Conservation (phyloP, 1,284 basidiomycete species). For the Pyrrhoderma noxium region DNA sequence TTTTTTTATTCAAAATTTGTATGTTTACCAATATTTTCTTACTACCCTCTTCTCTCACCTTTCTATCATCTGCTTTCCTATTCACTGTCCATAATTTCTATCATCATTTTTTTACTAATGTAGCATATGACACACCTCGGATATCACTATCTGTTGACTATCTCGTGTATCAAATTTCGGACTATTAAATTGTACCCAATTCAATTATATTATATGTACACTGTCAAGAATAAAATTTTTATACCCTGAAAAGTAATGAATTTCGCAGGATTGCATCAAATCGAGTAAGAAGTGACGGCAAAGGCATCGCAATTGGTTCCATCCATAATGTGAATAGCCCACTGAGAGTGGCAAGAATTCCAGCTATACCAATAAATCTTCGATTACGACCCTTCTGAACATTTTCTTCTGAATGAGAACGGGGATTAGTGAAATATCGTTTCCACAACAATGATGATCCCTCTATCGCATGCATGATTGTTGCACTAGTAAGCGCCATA, state of each 20-base stretch:
- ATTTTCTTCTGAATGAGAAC: too few relatives aligned
- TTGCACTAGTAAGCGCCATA: constrained; percentile 42
- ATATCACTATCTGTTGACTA: too few relatives aligned
- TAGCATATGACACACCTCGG: too few relatives aligned
- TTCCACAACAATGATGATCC: constrained; percentile 49
- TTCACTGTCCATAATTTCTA: too few relatives aligned
- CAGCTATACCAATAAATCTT: constrained; percentile 28
- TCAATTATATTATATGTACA: not conserved
- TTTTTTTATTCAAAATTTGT: too few relatives aligned
- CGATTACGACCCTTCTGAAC: constrained; percentile 21
- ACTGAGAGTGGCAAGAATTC: constrained; percentile 42
- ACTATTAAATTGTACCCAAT: too few relatives aligned
- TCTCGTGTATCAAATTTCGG: not conserved
- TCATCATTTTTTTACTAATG: too few relatives aligned
- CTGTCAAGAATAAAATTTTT: not conserved
- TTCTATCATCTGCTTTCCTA: too few relatives aligned
- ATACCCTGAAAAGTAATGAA: constrained; percentile 23
- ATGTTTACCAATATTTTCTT: too few relatives aligned
- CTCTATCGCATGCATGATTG: constrained; percentile 50
- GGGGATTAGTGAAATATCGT: constrained; percentile 29
- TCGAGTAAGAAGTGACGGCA: constrained; percentile 42
- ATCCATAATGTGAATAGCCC: constrained; percentile 46
- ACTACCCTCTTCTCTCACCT: too few relatives aligned
- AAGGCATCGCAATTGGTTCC: constrained; percentile 47
- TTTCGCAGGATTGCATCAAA: constrained; percentile 33